Conservation (phyloP, 1,284 basidiomycete genomes). For the Fomitopsis betulina region DNA sequence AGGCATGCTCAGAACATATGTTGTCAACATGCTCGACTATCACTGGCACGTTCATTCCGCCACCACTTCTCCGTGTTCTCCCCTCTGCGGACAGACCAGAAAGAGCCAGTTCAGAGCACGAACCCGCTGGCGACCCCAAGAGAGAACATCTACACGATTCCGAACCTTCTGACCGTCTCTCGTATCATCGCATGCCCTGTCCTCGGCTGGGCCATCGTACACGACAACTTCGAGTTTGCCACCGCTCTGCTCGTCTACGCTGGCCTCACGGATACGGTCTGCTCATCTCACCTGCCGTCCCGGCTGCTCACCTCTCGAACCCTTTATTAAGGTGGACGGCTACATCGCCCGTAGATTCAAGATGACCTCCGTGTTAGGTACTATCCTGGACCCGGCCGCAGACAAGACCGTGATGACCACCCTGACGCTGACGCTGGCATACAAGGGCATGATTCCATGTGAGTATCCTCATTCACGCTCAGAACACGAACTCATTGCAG, state of each 20-base stretch:
- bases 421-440: constrained; percentile 81
- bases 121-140: constrained; percentile 11
- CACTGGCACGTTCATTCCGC: background rate
- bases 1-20: too few relatives aligned
- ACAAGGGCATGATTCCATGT: constrained; percentile 87
- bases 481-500: background rate
- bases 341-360: constrained; percentile 84
- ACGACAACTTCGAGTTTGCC: constrained; percentile 77
- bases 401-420: constrained; percentile 98
- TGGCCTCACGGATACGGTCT: constrained; percentile 85
- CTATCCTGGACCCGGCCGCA: constrained; percentile 94
- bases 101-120: background rate
- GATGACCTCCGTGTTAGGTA: constrained; percentile 86
- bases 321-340: constrained; percentile 71
- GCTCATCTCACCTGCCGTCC: constrained; percentile 24
- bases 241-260: constrained; percentile 84
- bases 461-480: constrained; percentile 19
- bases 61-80: background rate
- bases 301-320: constrained; percentile 11
- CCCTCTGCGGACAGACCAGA: background rate
- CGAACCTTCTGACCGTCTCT: constrained; percentile 86
- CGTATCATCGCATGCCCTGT: constrained; percentile 87
- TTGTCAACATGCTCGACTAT: too few relatives aligned
- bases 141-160: constrained; percentile 95
- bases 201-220: constrained; percentile 89